Base-by-base conservation (phyloP, 495 filamentous ascomycete genomes). In the Hypoxylon crocopeplum region DNA sequence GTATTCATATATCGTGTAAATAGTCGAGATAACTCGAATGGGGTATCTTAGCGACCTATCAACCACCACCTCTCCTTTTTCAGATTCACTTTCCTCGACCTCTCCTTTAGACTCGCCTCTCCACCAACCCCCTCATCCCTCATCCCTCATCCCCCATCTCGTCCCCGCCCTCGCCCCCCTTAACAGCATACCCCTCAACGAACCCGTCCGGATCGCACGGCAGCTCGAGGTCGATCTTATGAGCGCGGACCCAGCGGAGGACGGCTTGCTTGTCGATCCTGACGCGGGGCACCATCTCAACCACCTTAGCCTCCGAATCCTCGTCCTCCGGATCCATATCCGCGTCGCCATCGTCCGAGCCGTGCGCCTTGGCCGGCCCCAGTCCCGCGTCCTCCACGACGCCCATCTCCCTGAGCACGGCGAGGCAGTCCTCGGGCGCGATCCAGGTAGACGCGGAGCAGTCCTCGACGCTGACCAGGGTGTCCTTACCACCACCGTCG, bases 381-480 rank as follows among this genome's bases (percentile, higher is more conserved):
- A 67, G 74, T 0, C 69, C 79, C 2, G 79, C 80, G n/a, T 84
- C 77, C 55, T 90, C 87, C 27, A 87, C 76, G 25, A 93, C 79
- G 5, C 82, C 86, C 88, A 95, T 90, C 24, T 88, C 86, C 53
- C 88, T 84, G 25, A 95, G 76, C 20, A 91, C 83, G n/a, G 77
- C 79, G 32, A 95, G 80, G 22, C 92, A 88, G 72, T 97, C 93
- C 39, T 96, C 92, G 2, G 84, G 82, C 47, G 85, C 72, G 69
- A 97, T 92, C 72, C 88, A 93, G 3, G 90, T 95, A 17, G 80
- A 84, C 42, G 66, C 63, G 56, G 75, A 78, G 64, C 77, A 77
- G 17, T 75, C 67, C 1, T 74, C 60, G 21, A 81, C 55, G 20
- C 71, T 72, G 7, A 78, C 57, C 0, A 78, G 52, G 15, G 38